Percentiles rank a stretch among this genome's conserved stretches.
Evolutionary conservation across 495 filamentous ascomycete genomes (phyloP).

Genomic region (Xylaria intraflava): DNA sequence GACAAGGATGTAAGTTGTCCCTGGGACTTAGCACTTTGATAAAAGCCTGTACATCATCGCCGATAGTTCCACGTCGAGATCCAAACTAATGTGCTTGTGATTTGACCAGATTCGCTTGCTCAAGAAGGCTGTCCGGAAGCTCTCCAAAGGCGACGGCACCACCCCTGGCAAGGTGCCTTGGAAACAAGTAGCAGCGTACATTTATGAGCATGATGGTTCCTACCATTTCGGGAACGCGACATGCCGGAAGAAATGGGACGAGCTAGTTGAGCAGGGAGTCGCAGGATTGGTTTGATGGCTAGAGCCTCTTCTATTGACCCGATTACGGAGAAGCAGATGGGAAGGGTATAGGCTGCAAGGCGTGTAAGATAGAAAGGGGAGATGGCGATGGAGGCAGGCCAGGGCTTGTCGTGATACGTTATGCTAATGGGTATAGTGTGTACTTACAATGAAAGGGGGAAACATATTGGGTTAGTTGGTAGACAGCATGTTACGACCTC

Average conservation of each 20-base stretch:
- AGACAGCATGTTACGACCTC: constrained; percentile 2
- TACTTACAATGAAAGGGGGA: constrained; percentile 20
- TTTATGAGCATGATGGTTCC: constrained; percentile 61
- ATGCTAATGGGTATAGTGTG: constrained; percentile 8
- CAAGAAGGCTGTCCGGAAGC: constrained; percentile 39
- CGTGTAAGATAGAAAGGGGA: constrained; percentile 4
- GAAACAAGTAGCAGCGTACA: constrained; percentile 74
- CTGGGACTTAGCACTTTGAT: neutral
- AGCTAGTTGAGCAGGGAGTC: constrained; percentile 27
- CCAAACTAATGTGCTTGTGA: constrained; percentile 10
- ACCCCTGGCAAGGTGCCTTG: constrained; percentile 58
- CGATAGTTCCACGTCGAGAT: neutral
- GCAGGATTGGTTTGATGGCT: constrained; percentile 5
- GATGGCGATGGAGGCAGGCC: neutral
- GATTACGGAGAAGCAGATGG: neutral
- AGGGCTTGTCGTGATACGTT: neutral
- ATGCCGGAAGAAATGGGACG: constrained; percentile 78
- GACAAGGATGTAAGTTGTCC: constrained; percentile 62
- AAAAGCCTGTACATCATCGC: neutral
- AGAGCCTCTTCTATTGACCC: neutral
- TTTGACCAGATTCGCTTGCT: constrained; percentile 41
- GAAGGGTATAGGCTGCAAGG: neutral
- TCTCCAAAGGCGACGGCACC: constrained; percentile 20
- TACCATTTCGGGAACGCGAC: constrained; percentile 85
- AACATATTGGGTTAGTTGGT: neutral